Evolutionary conservation across 2,329 filamentous ascomycete species (phyloP), one percentile per base, ranked within the genome.

Genomic region (Venturia pyrina): DNA sequence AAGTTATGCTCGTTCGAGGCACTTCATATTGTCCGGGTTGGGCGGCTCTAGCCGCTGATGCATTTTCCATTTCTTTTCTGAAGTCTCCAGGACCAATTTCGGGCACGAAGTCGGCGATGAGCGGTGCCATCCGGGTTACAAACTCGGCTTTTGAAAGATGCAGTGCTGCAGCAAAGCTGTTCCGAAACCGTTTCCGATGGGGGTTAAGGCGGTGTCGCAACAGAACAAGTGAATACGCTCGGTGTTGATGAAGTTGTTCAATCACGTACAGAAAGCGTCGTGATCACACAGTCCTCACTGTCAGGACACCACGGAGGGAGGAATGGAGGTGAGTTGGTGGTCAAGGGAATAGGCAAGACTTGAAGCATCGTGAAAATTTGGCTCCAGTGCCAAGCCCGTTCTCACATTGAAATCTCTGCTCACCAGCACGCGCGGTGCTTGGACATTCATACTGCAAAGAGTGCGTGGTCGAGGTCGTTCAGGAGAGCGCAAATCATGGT

Each of bases 61-160:
- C 28, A 10, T 59, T 37, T 37, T 59, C 53, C 53, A 59, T 59
- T 19, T 34, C 32, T 37, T 59, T 59, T 59, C 53, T 59, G 17
- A 59, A 59, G 19, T 59, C 53, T 11, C 53, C 28, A 5, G 53
- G 53, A 17, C 53, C 53, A 59, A 59, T 59, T 10, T 59, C 53
- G 53, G 53, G 53, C 7, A 59, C 53, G 24, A 59, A 59, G 24
- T 59, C 53, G 32, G 53, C 53, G 53, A 59, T 59, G 15, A 59
- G 53, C 17, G 53, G 53, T 28, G 53, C 53, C 53, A 59, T 59
- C 15, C 53, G 32, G 24, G 21, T 53, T 53, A 10, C 15, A 6
- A 53, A 15, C 10, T 53, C 37, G 37, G 37, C 11, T 40, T 40
- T 11, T 40, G 37, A 6, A 40, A 40, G 37, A 28, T 13, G 21